Evolutionary conservation across 306 rosid genomes (phyloP).

Genomic region (Acacia acuminata): DNA sequence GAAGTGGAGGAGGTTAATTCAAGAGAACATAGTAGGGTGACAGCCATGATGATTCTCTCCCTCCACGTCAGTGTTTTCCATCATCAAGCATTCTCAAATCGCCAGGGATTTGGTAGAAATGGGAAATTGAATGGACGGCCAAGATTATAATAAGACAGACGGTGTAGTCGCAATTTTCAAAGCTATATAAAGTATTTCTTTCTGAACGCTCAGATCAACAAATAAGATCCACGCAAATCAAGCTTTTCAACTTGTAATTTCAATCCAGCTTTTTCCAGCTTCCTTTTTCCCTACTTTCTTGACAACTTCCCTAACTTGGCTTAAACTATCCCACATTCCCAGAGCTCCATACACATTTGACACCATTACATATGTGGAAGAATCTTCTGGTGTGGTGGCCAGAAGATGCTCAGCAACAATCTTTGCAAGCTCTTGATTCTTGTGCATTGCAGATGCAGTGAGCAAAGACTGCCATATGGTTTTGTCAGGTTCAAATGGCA

Average conservation of each 20-base stretch:
- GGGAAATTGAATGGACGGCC: too few relatives aligned
- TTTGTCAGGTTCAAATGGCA: slow-evolving; percentile 78
- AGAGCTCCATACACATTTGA: slow-evolving; percentile 73
- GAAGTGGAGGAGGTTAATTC: too few relatives aligned
- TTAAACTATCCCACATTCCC: slow-evolving; percentile 72
- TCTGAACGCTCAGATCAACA: too few relatives aligned
- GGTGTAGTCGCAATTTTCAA: too few relatives aligned
- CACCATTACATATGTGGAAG: slow-evolving; percentile 69
- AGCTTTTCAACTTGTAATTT: slow-evolving; percentile 45
- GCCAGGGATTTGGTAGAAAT: too few relatives aligned
- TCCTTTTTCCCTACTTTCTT: slow-evolving; percentile 57
- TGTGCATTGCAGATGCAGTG: slow-evolving; percentile 68
- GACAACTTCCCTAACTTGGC: slow-evolving; percentile 21
- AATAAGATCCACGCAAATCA: neutral
- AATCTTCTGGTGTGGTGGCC: slow-evolving; percentile 57
- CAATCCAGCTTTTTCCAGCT: slow-evolving; percentile 93
- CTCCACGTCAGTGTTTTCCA: too few relatives aligned
- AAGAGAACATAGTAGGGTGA: too few relatives aligned
- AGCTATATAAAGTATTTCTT: too few relatives aligned
- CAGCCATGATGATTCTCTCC: too few relatives aligned
- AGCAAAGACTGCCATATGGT: slow-evolving; percentile 76
- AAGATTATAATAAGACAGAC: too few relatives aligned
- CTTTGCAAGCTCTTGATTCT: slow-evolving; percentile 57
- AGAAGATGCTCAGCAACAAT: slow-evolving; percentile 61
- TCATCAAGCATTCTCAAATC: too few relatives aligned